phyloP scores from a whole-genome alignment of 345 rosid species.

The Trapa incisa region DNA sequence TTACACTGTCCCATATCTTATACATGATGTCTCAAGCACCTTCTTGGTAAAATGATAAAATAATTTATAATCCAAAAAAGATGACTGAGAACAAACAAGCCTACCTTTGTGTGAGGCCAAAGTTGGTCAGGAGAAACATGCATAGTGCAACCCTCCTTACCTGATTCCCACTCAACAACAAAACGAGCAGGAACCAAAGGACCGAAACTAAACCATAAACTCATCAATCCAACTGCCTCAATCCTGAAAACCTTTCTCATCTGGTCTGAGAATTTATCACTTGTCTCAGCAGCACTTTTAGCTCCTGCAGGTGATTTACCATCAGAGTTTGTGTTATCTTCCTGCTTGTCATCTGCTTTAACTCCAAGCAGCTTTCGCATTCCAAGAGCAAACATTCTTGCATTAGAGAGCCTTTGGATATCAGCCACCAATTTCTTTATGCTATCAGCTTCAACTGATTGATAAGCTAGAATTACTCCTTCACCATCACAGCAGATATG shows the following conservation, averaged over 20 bases:
- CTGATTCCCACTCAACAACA: constrained; percentile 98
- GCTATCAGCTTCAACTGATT: constrained; percentile 83
- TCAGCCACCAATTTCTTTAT: constrained; percentile 88
- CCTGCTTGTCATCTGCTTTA: constrained; percentile 65
- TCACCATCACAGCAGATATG: constrained; percentile 92
- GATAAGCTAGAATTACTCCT: constrained; percentile 91
- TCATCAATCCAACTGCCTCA: constrained; percentile 90
- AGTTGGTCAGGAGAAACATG: constrained; percentile 98
- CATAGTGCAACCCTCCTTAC: constrained; percentile 97
- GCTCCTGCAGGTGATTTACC: constrained; percentile 41
- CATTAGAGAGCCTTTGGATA: constrained; percentile 85
- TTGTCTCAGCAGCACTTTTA: constrained; percentile 49
- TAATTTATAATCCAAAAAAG: too few relatives aligned
- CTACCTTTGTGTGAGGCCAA: constrained; percentile 98
- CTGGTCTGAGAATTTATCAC: constrained; percentile 66
- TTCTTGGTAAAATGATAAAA: too few relatives aligned
- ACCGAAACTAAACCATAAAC: constrained; percentile 97
- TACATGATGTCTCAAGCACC: too few relatives aligned
- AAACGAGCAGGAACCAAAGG: constrained; percentile 81
- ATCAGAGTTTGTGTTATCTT: constrained; percentile 41
- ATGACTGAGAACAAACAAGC: constrained; percentile 3
- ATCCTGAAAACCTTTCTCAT: constrained; percentile 86
- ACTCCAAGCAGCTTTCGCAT: constrained; percentile 91
- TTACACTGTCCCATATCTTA: too few relatives aligned
- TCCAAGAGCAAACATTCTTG: constrained; percentile 88